Conservation (phyloP, 768 basidiomycete genomes). For the Termitomyces sp. region DNA sequence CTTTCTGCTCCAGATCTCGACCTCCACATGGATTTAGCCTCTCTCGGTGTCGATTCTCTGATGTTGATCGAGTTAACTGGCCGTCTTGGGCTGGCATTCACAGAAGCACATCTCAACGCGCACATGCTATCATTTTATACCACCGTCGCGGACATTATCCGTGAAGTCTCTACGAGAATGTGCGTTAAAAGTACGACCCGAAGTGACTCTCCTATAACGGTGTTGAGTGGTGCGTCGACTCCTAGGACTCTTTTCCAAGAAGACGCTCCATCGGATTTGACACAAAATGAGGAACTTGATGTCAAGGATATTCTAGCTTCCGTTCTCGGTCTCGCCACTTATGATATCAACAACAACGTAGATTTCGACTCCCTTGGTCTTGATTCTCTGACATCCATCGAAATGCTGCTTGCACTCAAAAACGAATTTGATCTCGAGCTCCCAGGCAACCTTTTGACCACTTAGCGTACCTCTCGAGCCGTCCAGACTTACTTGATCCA, state of each 20-base stretch:
- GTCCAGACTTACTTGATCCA: too few species aligned
- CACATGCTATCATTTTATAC: slow-evolving; percentile 30
- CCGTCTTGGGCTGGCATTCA: slow-evolving; percentile 34
- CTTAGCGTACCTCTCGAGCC: too few species aligned
- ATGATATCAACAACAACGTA: slow-evolving; percentile 39
- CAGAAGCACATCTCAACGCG: slow-evolving; percentile 25
- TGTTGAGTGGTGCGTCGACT: slow-evolving; percentile 24
- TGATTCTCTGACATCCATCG: too few species aligned
- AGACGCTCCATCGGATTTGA: slow-evolving; percentile 23
- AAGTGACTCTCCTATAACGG: slow-evolving; percentile 12
- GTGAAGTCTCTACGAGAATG: slow-evolving; percentile 22
- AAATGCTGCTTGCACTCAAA: too few species aligned
- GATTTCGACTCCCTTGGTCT: slow-evolving; percentile 48
- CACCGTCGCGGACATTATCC: slow-evolving; percentile 34
- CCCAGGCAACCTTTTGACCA: too few species aligned
- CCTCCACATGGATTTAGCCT: slow-evolving; percentile 40
- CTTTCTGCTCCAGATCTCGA: slow-evolving; percentile 32
- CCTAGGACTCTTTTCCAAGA: slow-evolving; percentile 41
- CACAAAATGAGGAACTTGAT: slow-evolving; percentile 19
- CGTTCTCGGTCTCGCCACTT: slow-evolving; percentile 40
- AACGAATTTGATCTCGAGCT: too few species aligned
- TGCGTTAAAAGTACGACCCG: neutral
- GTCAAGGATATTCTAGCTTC: too few species aligned
- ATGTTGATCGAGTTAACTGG: slow-evolving; percentile 55
- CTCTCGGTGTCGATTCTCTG: slow-evolving; percentile 63